Conservation (phyloP, 345 rosid species). For the Linum trigynum region DNA sequence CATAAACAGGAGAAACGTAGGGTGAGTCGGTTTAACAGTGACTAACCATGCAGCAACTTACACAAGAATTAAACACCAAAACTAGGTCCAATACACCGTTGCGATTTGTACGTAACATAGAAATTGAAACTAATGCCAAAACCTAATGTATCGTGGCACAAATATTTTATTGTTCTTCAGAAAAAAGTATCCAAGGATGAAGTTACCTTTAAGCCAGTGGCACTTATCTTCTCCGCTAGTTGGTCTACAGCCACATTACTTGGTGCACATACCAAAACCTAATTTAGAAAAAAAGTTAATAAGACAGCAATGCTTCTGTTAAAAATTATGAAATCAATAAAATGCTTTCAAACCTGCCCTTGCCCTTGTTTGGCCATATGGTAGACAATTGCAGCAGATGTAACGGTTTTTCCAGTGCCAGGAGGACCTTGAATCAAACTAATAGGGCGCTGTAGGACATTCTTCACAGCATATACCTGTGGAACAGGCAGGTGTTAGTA, state of each 20-base stretch:
- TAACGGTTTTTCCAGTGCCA: conserved; percentile 99
- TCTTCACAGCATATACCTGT: conserved; percentile 95
- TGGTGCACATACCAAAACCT: conserved; percentile 99
- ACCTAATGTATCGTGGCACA: neutral
- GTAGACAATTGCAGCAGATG: conserved; percentile 98
- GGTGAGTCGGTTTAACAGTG: neutral
- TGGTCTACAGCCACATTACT: conserved; percentile 99
- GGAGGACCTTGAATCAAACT: conserved; percentile 99
- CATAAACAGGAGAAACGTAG: conserved; percentile 9
- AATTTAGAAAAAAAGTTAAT: conserved; percentile 7
- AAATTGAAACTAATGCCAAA: no score
- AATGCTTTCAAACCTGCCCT: conserved; percentile 56
- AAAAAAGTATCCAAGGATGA: neutral
- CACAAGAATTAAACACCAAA: no score
- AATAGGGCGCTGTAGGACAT: conserved; percentile 95
- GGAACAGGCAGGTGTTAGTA: conserved; percentile 3
- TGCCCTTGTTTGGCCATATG: conserved; percentile 99
- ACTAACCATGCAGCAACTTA: neutral
- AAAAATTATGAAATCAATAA: neutral
- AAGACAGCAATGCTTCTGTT: neutral
- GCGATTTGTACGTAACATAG: no score
- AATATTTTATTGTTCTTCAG: neutral
- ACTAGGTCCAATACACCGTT: no score
- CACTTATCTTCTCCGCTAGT: conserved; percentile 98
- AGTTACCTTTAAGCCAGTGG: conserved; percentile 89